Base-by-base conservation (phyloP, 441 rosid species). In the Flueggea neowawraea region DNA sequence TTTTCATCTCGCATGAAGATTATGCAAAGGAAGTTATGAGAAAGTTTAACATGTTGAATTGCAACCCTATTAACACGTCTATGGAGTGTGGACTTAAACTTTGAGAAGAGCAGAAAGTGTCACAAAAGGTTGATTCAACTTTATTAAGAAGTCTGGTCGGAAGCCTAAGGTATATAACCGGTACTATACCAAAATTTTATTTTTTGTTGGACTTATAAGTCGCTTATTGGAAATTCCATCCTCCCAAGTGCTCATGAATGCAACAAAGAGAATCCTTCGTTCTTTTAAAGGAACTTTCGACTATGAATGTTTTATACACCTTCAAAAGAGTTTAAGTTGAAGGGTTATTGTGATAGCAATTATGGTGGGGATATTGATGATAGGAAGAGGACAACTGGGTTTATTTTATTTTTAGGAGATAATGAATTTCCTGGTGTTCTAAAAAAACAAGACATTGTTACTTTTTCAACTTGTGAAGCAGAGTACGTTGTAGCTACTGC, bases 181-280 rank as follows among this genome's bases (percentile, higher is more conserved):
- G 57, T 31, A 55, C 50, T 0, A 12, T 60, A 4, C 66, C 49
- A 61, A 61, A 16, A 53, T 68, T 16, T 32, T 43, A 0, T 61
- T 15, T 48, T 17, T 10, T 6, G 66, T 60, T 16, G 71, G 66
- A 3, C 10, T 61, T 9, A 49, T 61, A 6, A 68, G 66, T 54
- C 22, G 49, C 5, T 68, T 4, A 5, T 54, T 68, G 68, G 61
- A 64, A 33, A 15, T 32, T 55, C 68, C 61, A 6, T 47, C 17
- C 0, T 7, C 62, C 16, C n/a, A n/a, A n/a, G 39, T 39, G 17
- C 60, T 54, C 15, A 6, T 66, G 50, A 32, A 55, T 10, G 41
- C 10, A 16, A 33, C 9, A 9, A 55, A 55, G 32, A 55, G 58
- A 55, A 55, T 62, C 7, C 50, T 63, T 3, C 28, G 58, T 6